Percentiles rank a stretch among this genome's conserved stretches.
These are phyloP conservation scores for Cadophora sp. DNA, from an alignment of 2,329 filamentous ascomycete genomes.

Conservation along the genomic window DNA sequence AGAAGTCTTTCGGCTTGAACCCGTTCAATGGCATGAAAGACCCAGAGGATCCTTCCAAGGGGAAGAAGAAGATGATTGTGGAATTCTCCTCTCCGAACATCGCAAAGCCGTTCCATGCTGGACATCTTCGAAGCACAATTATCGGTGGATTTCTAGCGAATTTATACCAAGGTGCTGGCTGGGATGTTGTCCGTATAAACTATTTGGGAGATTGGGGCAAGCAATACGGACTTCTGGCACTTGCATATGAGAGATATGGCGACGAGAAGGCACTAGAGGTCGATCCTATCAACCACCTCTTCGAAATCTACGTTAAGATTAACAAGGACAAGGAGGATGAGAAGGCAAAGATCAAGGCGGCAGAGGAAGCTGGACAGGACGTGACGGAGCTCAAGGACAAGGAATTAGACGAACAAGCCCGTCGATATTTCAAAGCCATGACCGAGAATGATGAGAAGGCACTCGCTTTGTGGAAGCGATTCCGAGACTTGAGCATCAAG, in stretches of 20 bases:
- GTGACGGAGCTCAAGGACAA: conserved; percentile 57
- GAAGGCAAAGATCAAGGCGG: conserved; percentile 67
- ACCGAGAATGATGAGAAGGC: conserved; percentile 69
- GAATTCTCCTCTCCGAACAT: conserved; percentile 90
- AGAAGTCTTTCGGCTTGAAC: conserved; percentile 69
- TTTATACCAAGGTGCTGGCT: conserved; percentile 71
- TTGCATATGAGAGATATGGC: conserved; percentile 79
- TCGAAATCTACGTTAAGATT: conserved; percentile 82
- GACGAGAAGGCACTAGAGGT: conserved; percentile 72
- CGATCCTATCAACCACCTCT: conserved; percentile 83
- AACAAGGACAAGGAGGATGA: conserved; percentile 67
- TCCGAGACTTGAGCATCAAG: conserved; percentile 71
- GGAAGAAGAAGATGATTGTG: conserved; percentile 64
- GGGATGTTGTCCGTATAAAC: conserved; percentile 75
- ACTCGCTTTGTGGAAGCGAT: conserved; percentile 67
- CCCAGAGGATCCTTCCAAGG: conserved; percentile 60
- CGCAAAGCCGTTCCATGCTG: conserved; percentile 81
- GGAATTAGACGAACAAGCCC: conserved; percentile 75
- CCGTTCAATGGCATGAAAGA: conserved; percentile 65
- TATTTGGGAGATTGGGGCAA: conserved; percentile 84
- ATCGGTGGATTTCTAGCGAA: conserved; percentile 77
- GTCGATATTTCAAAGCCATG: conserved; percentile 75
- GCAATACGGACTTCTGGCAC: conserved; percentile 71
- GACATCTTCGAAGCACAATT: conserved; percentile 78
- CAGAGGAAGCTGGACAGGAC: conserved; percentile 48